phyloP scores from a whole-genome alignment of 148 eudicot genomes.

The Diospyros kaki region DNA sequence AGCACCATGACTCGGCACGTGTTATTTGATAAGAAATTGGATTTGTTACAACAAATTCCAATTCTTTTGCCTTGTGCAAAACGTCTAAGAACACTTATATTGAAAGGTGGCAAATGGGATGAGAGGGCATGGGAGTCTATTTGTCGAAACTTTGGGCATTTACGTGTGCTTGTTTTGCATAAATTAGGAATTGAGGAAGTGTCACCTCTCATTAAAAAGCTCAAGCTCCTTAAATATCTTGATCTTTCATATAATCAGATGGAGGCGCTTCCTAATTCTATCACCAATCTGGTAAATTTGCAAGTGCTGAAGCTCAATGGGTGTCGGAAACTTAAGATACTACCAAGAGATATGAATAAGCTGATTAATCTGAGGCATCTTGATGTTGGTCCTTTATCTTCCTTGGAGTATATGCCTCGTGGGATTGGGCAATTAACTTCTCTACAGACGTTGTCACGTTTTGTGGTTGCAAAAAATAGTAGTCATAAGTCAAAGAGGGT shows the following conservation, averaged over 20 bases:
- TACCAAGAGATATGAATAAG: slow-evolving; percentile 12
- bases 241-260: neutral
- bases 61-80: neutral
- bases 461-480: neutral
- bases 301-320: neutral
- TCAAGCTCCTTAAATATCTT: neutral
- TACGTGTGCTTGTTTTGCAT: neutral
- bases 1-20: slow-evolving; percentile 14
- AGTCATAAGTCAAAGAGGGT: neutral
- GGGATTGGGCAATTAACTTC: neutral
- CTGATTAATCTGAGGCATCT: slow-evolving; percentile 17
- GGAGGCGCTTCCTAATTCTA: neutral
- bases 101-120: neutral
- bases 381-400: neutral
- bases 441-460: neutral
- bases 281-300: neutral
- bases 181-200: neutral
- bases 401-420: neutral
- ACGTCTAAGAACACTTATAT: slow-evolving; percentile 14
- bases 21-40: neutral
- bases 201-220: neutral
- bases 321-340: neutral
- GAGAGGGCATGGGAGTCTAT: neutral
- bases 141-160: neutral
- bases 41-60: too few relatives aligned